These are phyloP conservation scores for Boletus rubroflammeus DNA, from an alignment of 768 basidiomycete species.

Conservation along the genomic window DNA sequence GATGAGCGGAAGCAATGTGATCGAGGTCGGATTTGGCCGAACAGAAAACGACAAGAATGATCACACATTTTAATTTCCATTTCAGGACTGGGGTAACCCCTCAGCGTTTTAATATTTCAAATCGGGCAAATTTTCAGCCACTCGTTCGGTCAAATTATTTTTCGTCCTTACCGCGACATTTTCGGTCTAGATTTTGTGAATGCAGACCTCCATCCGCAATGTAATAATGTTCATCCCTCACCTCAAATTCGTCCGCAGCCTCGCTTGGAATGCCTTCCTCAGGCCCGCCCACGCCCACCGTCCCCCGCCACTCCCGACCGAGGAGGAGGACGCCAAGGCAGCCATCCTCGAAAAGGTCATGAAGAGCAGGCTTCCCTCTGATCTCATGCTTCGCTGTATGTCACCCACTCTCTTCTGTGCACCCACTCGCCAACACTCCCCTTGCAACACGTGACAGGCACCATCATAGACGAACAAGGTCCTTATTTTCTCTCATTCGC, in stretches of 20 bases:
- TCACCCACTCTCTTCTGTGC: conserved; percentile 20
- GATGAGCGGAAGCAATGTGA: conserved; percentile 26
- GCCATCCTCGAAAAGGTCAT: conserved; percentile 81
- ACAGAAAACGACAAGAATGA: neutral
- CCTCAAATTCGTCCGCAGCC: neutral
- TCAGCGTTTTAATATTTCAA: conserved; percentile 19
- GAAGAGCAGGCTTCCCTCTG: conserved; percentile 83
- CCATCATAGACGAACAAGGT: conserved; percentile 84
- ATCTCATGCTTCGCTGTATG: conserved; percentile 89
- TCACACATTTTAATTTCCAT: neutral
- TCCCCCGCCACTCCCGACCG: conserved; percentile 32
- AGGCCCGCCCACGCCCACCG: neutral
- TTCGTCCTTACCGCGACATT: conserved; percentile 15
- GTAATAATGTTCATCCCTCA: conserved; percentile 32
- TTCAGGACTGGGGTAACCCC: conserved; percentile 17
- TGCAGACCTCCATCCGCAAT: conserved; percentile 38
- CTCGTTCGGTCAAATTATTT: conserved; percentile 15
- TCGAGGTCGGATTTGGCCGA: conserved; percentile 25
- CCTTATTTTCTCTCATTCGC: conserved; percentile 22
- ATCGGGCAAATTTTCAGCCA: conserved; percentile 2
- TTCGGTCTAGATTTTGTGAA: conserved; percentile 15
- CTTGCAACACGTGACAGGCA: conserved; percentile 50
- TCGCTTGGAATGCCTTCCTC: conserved; percentile 30
- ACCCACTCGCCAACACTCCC: conserved; percentile 7
- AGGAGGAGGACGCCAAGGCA: conserved; percentile 73